A percentile compares a stretch with the other conserved stretches of the same genome.
These are phyloP conservation scores for Chaetomiaceae sp. DNA, from an alignment of 2,329 filamentous ascomycete genomes.

Conservation along the genomic window DNA sequence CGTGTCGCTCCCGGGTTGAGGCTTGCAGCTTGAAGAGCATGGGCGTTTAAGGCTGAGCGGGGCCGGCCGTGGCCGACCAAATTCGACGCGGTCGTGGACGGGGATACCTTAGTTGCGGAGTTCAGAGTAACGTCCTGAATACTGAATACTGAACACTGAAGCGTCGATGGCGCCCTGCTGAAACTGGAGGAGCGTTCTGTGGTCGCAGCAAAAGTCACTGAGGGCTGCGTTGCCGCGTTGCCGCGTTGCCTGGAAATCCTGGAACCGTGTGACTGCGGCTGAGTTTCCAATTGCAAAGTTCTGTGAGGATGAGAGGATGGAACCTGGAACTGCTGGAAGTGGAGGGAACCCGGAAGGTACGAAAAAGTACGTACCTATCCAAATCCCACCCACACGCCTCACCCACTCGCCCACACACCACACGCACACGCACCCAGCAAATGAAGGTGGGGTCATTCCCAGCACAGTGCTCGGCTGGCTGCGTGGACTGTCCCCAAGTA, in stretches of 20 bases:
- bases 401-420: no score
- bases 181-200: neutral
- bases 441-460: conserved; percentile 1
- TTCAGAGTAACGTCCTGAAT: no score
- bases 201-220: neutral
- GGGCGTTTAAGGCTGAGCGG: conserved; percentile 8
- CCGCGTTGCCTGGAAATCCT: no score
- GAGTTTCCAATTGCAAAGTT: no score
- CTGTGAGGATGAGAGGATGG: no score
- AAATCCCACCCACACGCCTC: no score
- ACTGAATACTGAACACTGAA: no score
- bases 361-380: neutral
- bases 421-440: no score
- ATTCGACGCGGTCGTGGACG: neutral
- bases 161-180: neutral
- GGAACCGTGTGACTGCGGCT: no score
- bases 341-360: neutral
- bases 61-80: conserved; percentile 5
- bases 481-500: neutral
- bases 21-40: no score
- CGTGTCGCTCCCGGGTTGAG: neutral
- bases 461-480: conserved; percentile 1
- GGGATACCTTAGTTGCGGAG: no score
- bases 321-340: neutral
- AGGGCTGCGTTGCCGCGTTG: no score